Evolutionary conservation across 2,329 filamentous ascomycete genomes (phyloP), one percentile per base, ranked within the genome.

Genomic region (Diplodia seriata): DNA sequence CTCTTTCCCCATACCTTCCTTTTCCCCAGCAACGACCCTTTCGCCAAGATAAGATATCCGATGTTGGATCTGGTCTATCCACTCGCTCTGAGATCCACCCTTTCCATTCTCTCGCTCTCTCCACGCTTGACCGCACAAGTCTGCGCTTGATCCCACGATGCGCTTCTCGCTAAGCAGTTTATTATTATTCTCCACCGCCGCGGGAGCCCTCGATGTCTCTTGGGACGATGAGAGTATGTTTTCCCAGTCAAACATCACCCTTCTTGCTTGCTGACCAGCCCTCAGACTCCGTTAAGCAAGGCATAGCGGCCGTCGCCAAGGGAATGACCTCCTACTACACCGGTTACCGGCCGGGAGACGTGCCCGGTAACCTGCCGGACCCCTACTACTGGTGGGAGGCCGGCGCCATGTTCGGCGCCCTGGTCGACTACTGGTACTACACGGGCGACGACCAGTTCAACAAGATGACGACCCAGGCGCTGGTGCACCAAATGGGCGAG

Each of bases 401-500:
- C 18, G 79, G 79, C 50, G 79, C 78, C 68, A 79, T 81, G 76
- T 80, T 77, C 70, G 75, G 73, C 54, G 73, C 76, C 15, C 72
- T 80, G 53, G 75, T 81, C 63, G 78, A 81, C 67, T 81, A 81
- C 72, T 81, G 78, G 78, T 78, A 79, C 70, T 81, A 81, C 69
- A 80, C 79, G 4, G 78, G 77, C 65, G 78, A 80, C 69, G 70
- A 75, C 49, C 71, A 74, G 62, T 81, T 79, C 71, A 80, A 80
- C 69, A 69, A 69, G 29, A 80, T 80, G 53, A 79, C 76, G 1
- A 69, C 69, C 3, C 77, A 79, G 70, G 93, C 86, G 12, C 84
- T 97, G 72, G 83, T 93, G 56, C 89, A 86, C 76, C 93, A 97
- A 78, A 87, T 89, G 66, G 92, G 92, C 66, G 84, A 86, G 2